phyloP scores from a whole-genome alignment of 139 green algal species.

The Klebsormidium nitens region DNA sequence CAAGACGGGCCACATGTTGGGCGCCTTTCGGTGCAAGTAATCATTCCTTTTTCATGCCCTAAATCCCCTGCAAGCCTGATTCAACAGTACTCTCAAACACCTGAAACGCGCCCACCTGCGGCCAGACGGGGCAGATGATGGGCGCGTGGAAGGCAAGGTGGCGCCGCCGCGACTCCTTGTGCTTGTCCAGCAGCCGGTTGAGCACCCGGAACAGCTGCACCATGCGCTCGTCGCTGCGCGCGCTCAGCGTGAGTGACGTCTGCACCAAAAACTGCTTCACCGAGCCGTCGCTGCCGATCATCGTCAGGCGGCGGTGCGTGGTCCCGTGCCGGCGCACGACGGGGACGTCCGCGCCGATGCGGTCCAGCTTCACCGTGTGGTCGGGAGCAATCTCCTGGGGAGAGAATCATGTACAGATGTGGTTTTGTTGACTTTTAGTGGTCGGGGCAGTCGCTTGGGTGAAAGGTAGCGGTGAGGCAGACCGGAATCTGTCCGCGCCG shows the following conservation, averaged over 20 bases:
- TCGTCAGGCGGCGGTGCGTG: conserved; percentile 64
- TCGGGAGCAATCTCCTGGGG: conserved; percentile 31
- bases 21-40: too few species aligned
- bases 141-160: conserved; percentile 72
- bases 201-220: conserved; percentile 59
- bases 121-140: conserved; percentile 77
- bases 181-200: conserved; percentile 76
- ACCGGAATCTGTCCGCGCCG: too few species aligned
- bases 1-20: too few species aligned
- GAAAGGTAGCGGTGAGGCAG: too few species aligned
- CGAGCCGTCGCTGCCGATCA: conserved; percentile 81
- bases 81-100: too few species aligned
- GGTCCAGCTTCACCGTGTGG: conserved; percentile 66
- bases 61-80: too few species aligned
- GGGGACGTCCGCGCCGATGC: conserved; percentile 67
- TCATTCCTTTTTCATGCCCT: too few species aligned
- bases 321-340: conserved; percentile 78
- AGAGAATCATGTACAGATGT: too few species aligned
- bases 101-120: conserved; percentile 61
- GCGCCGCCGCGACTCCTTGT: conserved; percentile 62
- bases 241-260: conserved; percentile 60
- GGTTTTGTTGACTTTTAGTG: too few species aligned
- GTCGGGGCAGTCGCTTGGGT: too few species aligned
- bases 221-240: conserved; percentile 69
- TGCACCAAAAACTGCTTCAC: conserved; percentile 78